Conservation (phyloP, 179 eudicot genomes). For the Beta corolliflora region DNA sequence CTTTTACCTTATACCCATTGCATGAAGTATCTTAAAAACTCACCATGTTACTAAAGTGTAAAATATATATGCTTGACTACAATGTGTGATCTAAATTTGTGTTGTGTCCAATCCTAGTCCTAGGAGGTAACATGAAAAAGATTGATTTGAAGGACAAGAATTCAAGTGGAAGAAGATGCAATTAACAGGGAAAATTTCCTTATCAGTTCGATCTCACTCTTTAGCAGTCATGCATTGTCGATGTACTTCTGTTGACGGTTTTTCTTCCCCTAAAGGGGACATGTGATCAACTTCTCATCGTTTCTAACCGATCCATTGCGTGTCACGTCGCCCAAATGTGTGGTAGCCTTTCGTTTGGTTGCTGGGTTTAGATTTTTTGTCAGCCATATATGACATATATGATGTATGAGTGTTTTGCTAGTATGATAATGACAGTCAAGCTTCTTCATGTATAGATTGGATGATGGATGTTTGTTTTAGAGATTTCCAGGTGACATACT, state of each 20-base stretch:
- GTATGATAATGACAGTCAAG: not conserved
- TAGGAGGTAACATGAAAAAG: not conserved
- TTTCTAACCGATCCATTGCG: too few species aligned
- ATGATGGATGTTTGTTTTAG: conserved; percentile 34
- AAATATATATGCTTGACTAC: not conserved
- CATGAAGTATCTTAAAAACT: not conserved
- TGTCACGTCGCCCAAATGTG: not conserved
- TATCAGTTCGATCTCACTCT: not conserved
- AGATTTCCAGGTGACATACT: conserved; percentile 72
- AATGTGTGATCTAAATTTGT: not conserved
- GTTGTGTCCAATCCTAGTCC: not conserved
- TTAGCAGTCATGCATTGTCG: not conserved
- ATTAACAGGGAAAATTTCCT: too few species aligned
- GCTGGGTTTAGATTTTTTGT: not conserved
- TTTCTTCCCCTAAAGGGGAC: too few species aligned
- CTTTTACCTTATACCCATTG: not conserved
- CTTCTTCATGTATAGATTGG: conserved; percentile 11
- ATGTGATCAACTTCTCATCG: too few species aligned
- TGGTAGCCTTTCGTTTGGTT: not conserved
- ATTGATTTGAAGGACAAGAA: not conserved
- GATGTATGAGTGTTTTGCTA: not conserved
- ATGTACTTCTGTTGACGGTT: not conserved
- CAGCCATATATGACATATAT: not conserved
- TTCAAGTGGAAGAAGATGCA: not conserved
- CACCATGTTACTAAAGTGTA: not conserved